Conservation (phyloP, 148 eudicot species). For the Persicaria maculosa region DNA sequence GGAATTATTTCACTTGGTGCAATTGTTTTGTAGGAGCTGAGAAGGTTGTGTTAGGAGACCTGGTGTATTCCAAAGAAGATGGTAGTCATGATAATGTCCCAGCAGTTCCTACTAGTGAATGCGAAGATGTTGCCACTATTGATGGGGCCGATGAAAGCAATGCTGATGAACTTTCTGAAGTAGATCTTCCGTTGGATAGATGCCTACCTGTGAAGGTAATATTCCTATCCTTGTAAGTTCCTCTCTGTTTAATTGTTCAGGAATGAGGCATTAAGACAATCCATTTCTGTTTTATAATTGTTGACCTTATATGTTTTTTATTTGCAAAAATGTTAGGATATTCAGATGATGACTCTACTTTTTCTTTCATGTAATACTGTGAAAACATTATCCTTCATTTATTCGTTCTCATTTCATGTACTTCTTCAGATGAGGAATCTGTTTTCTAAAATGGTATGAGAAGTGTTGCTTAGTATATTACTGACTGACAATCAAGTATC, state of each 20-base stretch:
- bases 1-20: background rate
- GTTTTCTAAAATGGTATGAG: background rate
- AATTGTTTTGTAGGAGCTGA: slow-evolving; percentile 47
- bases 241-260: background rate
- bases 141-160: slow-evolving; percentile 34
- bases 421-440: background rate
- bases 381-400: background rate
- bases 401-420: background rate
- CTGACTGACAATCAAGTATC: background rate
- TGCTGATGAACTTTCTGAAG: slow-evolving; percentile 49
- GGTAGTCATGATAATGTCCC: slow-evolving; percentile 24
- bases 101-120: slow-evolving; percentile 21
- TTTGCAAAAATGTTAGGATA: background rate
- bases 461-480: background rate
- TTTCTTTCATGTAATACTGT: background rate
- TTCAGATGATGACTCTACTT: background rate
- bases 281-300: background rate
- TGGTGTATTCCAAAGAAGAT: slow-evolving; percentile 71
- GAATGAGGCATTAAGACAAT: background rate
- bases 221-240: background rate
- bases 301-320: background rate
- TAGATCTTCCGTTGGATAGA: slow-evolving; percentile 45
- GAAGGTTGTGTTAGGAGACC: slow-evolving; percentile 79
- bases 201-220: slow-evolving; percentile 64
- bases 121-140: slow-evolving; percentile 32